A percentile compares a stretch with the other conserved stretches of the same genome.
Evolutionary conservation across 2,329 filamentous ascomycete genomes (phyloP).

Genomic region (Colletotrichum cordylinicola): DNA sequence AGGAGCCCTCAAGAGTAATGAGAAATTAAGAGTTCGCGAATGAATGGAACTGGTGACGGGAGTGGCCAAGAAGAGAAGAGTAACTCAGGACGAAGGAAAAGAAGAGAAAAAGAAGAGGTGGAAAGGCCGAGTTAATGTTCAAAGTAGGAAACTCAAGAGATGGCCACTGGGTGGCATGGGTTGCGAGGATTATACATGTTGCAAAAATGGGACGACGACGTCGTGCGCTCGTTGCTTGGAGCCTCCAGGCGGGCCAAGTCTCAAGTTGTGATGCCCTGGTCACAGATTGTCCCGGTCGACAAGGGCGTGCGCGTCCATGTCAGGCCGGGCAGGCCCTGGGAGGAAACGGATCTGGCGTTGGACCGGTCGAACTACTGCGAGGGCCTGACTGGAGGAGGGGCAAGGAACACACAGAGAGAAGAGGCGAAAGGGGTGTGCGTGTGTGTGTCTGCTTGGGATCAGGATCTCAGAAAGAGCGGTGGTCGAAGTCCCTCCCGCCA

Average conservation of each 20-base stretch:
- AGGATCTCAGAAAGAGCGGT: not conserved
- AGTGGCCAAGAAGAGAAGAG: constrained; percentile 9
- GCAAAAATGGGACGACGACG: constrained; percentile 22
- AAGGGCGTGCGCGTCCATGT: constrained; percentile 20
- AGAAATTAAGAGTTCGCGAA: constrained; percentile 4
- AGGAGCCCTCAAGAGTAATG: constrained; percentile 10
- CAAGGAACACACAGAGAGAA: not conserved
- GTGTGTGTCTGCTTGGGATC: not conserved
- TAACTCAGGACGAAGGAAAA: not conserved
- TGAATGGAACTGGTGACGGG: constrained; percentile 4
- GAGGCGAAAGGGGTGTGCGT: not conserved
- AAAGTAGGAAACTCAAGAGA: constrained; percentile 10
- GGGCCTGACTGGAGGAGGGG: not conserved
- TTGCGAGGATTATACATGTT: constrained; percentile 20
- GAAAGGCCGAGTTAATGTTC: constrained; percentile 9
- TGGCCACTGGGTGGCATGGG: not conserved
- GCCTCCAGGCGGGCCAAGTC: constrained; percentile 16
- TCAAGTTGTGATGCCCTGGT: constrained; percentile 22
- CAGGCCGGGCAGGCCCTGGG: constrained; percentile 1
- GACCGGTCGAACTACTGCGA: constrained; percentile 14
- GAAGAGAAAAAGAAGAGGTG: not conserved
- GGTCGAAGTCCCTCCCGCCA: not conserved
- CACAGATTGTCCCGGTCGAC: constrained; percentile 15
- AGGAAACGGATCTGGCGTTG: not conserved
- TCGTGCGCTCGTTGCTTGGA: constrained; percentile 20